A percentile compares a stretch with the other conserved stretches of the same genome.
These are phyloP conservation scores for Vararia minispora DNA, from an alignment of 768 basidiomycete species.

Conservation along the genomic window DNA sequence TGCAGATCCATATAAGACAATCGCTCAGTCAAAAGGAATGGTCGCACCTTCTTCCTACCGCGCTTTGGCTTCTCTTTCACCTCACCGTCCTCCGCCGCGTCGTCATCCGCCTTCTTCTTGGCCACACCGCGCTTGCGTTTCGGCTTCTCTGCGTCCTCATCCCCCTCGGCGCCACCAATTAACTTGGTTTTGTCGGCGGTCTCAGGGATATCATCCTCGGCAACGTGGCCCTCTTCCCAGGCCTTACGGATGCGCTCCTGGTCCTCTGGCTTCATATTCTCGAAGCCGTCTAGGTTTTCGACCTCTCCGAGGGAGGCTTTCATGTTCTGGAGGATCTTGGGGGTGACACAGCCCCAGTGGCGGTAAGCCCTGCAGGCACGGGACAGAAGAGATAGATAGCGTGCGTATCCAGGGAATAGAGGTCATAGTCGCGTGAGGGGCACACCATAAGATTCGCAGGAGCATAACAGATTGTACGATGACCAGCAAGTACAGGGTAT, in stretches of 20 bases:
- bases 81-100: slow-evolving; percentile 24
- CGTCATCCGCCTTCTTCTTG: slow-evolving; percentile 16
- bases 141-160: slow-evolving; percentile 28
- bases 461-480: not conserved
- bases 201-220: slow-evolving; percentile 74
- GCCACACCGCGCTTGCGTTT: slow-evolving; percentile 14
- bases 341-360: slow-evolving; percentile 84
- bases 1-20: not conserved
- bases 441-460: not conserved
- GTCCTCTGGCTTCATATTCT: slow-evolving; percentile 58
- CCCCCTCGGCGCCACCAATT: slow-evolving; percentile 34
- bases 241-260: slow-evolving; percentile 62
- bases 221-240: slow-evolving; percentile 69
- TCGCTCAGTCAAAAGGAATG: not conserved
- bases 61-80: slow-evolving; percentile 23
- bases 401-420: no score
- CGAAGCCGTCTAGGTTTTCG: slow-evolving; percentile 78
- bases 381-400: not conserved
- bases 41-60: slow-evolving; percentile 11
- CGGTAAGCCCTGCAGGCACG: slow-evolving; percentile 54
- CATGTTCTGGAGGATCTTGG: slow-evolving; percentile 58
- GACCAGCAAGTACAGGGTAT: not conserved
- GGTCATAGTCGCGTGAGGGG: not conserved
- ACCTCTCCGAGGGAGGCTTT: slow-evolving; percentile 47
- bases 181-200: slow-evolving; percentile 50